Conservation (phyloP, 257 asterid genomes). For the Nicotiana obtusifolia region DNA sequence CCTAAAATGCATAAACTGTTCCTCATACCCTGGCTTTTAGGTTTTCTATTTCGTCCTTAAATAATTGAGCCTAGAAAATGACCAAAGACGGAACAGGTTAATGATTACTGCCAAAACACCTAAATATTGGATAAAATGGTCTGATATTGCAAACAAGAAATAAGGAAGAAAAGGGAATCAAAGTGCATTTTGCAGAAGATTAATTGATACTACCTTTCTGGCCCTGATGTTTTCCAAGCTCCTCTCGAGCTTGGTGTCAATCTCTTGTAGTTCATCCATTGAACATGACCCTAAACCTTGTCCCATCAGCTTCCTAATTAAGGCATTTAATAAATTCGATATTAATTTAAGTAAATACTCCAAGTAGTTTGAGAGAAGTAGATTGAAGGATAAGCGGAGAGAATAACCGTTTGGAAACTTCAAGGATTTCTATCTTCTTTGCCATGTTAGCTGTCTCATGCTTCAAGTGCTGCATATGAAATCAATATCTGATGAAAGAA, state of each 20-base stretch:
- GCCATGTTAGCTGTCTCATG: conserved; percentile 44
- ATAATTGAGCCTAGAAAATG: conserved; percentile 24
- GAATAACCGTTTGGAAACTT: conserved; percentile 48
- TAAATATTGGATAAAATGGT: neutral
- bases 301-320: conserved; percentile 58
- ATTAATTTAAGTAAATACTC: neutral
- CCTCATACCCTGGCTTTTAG: conserved; percentile 28
- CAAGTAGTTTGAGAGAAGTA: neutral
- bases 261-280: conserved; percentile 47
- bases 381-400: neutral
- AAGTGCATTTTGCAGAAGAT: too few species aligned
- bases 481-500: too few species aligned
- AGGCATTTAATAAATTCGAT: neutral
- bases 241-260: conserved; percentile 48
- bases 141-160: neutral
- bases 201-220: conserved; percentile 41
- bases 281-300: conserved; percentile 48
- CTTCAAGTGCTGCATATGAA: conserved; percentile 43
- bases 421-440: conserved; percentile 53
- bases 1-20: neutral
- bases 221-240: conserved; percentile 50
- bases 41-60: conserved; percentile 22
- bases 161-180: neutral
- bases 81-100: neutral
- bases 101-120: neutral